A percentile compares a stretch with the other conserved stretches of the same genome.
Conservation (phyloP, 2,329 filamentous ascomycete genomes). For the Aaosphaeria arxii region DNA sequence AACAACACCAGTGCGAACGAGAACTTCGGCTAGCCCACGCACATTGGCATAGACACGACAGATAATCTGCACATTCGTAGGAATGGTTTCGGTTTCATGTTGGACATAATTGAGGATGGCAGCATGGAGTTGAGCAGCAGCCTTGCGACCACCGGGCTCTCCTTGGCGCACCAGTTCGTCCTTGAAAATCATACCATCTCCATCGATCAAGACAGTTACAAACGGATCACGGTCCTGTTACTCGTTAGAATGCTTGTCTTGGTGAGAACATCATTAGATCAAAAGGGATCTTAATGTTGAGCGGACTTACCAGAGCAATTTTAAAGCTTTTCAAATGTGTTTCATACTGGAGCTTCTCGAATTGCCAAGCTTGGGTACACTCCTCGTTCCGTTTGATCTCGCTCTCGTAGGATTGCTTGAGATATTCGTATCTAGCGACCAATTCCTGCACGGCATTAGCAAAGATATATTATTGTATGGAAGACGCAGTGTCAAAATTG, state of each 20-base stretch:
- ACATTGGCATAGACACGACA: slow-evolving; percentile 55
- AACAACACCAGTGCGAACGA: slow-evolving; percentile 45
- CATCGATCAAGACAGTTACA: slow-evolving; percentile 54
- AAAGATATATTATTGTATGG: too few relatives aligned
- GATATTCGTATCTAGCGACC: slow-evolving; percentile 37
- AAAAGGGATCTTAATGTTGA: background rate
- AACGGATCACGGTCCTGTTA: slow-evolving; percentile 52
- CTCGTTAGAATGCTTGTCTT: background rate
- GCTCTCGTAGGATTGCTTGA: slow-evolving; percentile 28
- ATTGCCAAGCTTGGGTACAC: slow-evolving; percentile 17
- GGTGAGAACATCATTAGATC: background rate
- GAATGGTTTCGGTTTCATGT: slow-evolving; percentile 33
- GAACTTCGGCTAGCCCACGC: slow-evolving; percentile 48
- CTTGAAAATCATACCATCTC: slow-evolving; percentile 54
- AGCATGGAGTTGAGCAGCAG: slow-evolving; percentile 49
- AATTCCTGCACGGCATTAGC: slow-evolving; percentile 26
- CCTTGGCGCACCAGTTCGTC: slow-evolving; percentile 50
- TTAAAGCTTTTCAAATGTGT: slow-evolving; percentile 12
- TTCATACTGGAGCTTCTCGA: slow-evolving; percentile 19
- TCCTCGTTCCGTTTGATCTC: slow-evolving; percentile 14
- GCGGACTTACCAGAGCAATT: slow-evolving; percentile 21
- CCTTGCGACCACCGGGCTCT: slow-evolving; percentile 52
- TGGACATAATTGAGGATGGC: slow-evolving; percentile 45
- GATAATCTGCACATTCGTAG: slow-evolving; percentile 46
- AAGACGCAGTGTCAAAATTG: too few relatives aligned